Base-by-base conservation (phyloP, 2,329 filamentous ascomycete species). In the Talaromyces atroroseus region DNA sequence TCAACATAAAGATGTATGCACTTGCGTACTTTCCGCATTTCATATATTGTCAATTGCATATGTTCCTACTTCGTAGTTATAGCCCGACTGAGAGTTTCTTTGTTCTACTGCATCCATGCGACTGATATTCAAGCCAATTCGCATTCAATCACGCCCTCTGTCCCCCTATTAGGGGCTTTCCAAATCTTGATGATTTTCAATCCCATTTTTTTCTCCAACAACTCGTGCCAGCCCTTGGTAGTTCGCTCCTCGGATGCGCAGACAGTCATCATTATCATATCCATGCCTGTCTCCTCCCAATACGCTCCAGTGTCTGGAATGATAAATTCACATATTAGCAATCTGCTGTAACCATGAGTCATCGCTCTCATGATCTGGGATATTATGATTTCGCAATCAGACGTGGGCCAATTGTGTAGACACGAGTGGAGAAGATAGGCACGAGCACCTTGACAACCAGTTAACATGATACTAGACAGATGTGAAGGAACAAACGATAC, bases 261-360 rank as follows among this genome's bases (percentile, higher is more conserved):
- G 14, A 44, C 21, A 23, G 51, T 46, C 36, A 53, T 53, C n/a
- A 53, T 44, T 2, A 46, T 44, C 21, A 53, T 20, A 16, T 53
- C 51, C n/a, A 53, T 44, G 23, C 42, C 18, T 18, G 51, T 53
- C 2, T 26, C 23, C 38, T 53, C 3, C 51, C 63, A 71, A 24
- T 67, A 61, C 1, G 65, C 70, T 2, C 66, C 67, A 3, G 40
- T 57, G 32, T 73, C 60, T 5, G 74, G 72, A 1, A 78, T 48
- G 1, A 77, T 71, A 36, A 74, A 67, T 24, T 79, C 77, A 49
- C 76, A 70, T 54, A 78, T 73, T 6, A 79, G 58, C 23, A 79
- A 66, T 11, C 63, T 58, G 1, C 73, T 75, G 51, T 45, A 53
- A 2, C 71, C 65, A 1, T 61, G 57, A 1, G 57, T 63, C 63